phyloP scores from a whole-genome alignment of 2,329 filamentous ascomycete species.

The Metarhizium robertsii region DNA sequence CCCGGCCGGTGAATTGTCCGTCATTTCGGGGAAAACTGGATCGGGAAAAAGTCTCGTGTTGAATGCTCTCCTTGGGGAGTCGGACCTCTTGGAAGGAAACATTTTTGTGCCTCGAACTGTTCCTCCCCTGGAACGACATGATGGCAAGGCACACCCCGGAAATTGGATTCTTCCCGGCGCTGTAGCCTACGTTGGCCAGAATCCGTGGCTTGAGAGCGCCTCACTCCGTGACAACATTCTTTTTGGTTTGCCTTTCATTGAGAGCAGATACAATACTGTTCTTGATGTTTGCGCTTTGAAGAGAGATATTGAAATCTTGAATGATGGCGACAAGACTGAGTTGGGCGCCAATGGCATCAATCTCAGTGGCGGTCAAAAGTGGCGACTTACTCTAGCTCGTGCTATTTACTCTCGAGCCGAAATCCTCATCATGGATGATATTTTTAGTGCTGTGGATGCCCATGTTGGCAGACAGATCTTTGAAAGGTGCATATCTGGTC shows the following conservation, averaged over 20 bases:
- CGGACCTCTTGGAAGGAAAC: slow-evolving; percentile 55
- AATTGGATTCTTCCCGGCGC: slow-evolving; percentile 63
- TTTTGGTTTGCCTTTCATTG: slow-evolving; percentile 63
- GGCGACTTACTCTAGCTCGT: slow-evolving; percentile 71
- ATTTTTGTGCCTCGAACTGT: slow-evolving; percentile 47
- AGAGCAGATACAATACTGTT: slow-evolving; percentile 61
- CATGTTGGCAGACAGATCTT: slow-evolving; percentile 74
- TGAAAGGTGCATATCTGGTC: slow-evolving; percentile 64
- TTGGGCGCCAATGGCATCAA: slow-evolving; percentile 82
- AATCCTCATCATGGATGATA: slow-evolving; percentile 71
- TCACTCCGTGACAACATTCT: slow-evolving; percentile 70
- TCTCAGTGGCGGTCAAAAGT: slow-evolving; percentile 73
- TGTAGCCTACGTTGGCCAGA: slow-evolving; percentile 69
- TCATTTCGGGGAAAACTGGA: slow-evolving; percentile 70
- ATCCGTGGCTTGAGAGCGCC: slow-evolving; percentile 79
- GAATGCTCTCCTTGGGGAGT: slow-evolving; percentile 65
- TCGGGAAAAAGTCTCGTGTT: slow-evolving; percentile 70
- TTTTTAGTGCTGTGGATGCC: slow-evolving; percentile 75
- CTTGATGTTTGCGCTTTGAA: slow-evolving; percentile 63
- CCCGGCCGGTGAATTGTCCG: slow-evolving; percentile 57
- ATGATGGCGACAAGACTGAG: slow-evolving; percentile 69
- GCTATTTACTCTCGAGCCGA: slow-evolving; percentile 72
- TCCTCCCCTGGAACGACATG: slow-evolving; percentile 44
- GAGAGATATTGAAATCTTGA: slow-evolving; percentile 67
- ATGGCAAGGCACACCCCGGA: slow-evolving; percentile 49